Base-by-base conservation (phyloP, 225 moss, liverwort and hornwort genomes). In the Rhytidiadelphus loreus region DNA sequence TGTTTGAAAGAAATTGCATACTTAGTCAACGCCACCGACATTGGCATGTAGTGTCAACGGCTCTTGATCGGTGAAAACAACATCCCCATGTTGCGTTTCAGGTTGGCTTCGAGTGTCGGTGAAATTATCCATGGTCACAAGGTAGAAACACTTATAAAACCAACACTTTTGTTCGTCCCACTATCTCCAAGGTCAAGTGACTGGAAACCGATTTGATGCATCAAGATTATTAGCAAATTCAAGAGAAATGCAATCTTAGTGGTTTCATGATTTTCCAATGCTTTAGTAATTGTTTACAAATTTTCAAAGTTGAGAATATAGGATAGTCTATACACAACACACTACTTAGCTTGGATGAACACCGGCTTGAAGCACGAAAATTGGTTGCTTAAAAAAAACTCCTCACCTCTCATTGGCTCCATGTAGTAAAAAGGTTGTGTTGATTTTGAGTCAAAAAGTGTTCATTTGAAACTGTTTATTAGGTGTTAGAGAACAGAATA, bases 321-420 rank as follows among this genome's bases (percentile, higher is more conserved):
- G 4, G 11, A 1, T 18, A 46, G 11, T 6, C 11, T 46, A 2
- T 46, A 11, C 0, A 0, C 30, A 72, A 73, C 3, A 46, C 18
- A 11, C 11, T 2, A 18, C 30, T 30, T 7, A 73, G 4, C 30
- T 46, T 19, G 3, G 18, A 46, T 46, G 73, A 0, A 44, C 16
- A 16, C 2, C 0, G 0, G 1, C 9, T 16, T 44, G 44, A 44
- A 29, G 25, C 3, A 46, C 2, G 2, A 73, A 44, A 50, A 9
- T 9, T 9, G 9, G 50, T 50, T 50, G 50, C 50, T 50, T 50
- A 9, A 12, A 50, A 46, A 46, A 50, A 50, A 9, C 11, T 50
- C 11, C 10, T 50, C 10, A 50, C 8, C 70, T 70, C 3, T 70
- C 25, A 41, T 25, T 70, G 8, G 25, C 0, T 39, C 3, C 41